phyloP scores from a whole-genome alignment of 1,139 yeast genomes.

The Debaryomyces sp. region DNA sequence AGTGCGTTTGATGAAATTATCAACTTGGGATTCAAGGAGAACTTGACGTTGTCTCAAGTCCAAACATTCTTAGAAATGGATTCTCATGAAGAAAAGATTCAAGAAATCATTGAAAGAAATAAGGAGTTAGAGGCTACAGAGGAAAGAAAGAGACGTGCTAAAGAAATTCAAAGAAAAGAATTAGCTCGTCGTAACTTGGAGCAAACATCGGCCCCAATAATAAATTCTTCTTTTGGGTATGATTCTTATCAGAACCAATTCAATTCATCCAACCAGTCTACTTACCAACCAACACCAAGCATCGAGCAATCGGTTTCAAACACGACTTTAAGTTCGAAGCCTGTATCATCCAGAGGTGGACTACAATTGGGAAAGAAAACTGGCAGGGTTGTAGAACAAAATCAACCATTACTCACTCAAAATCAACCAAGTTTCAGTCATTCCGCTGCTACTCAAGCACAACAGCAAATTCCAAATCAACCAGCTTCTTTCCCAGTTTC shows the following conservation, averaged over 20 bases:
- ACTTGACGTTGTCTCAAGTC: slow-evolving; percentile 79
- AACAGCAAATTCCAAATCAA: slow-evolving; percentile 12
- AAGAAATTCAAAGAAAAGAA: slow-evolving; percentile 90
- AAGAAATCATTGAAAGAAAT: slow-evolving; percentile 95
- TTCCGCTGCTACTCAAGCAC: slow-evolving; percentile 13
- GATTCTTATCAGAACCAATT: slow-evolving; percentile 25
- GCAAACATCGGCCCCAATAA: slow-evolving; percentile 17
- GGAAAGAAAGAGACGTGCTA: slow-evolving; percentile 94
- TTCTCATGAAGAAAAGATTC: slow-evolving; percentile 97
- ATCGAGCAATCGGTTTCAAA: slow-evolving; percentile 19
- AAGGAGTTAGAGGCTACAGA: slow-evolving; percentile 97
- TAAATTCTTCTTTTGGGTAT: slow-evolving; percentile 18
- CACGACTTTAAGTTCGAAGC: slow-evolving; percentile 19
- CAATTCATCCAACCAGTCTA: slow-evolving; percentile 31
- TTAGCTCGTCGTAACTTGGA: slow-evolving; percentile 62
- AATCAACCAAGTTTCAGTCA: slow-evolving; percentile 27
- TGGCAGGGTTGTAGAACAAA: slow-evolving; percentile 32
- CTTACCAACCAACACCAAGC: slow-evolving; percentile 38
- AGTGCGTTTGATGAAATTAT: slow-evolving; percentile 95
- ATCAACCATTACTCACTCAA: slow-evolving; percentile 47
- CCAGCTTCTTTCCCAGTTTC: slow-evolving; percentile 16
- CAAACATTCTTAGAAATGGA: slow-evolving; percentile 95
- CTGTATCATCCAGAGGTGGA: slow-evolving; percentile 64
- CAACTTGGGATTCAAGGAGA: slow-evolving; percentile 90
- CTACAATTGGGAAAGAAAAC: slow-evolving; percentile 79